Percentiles rank a stretch among this genome's conserved stretches.
Evolutionary conservation across 2,329 filamentous ascomycete species (phyloP).

Genomic region (Acrocalymma vagum): DNA sequence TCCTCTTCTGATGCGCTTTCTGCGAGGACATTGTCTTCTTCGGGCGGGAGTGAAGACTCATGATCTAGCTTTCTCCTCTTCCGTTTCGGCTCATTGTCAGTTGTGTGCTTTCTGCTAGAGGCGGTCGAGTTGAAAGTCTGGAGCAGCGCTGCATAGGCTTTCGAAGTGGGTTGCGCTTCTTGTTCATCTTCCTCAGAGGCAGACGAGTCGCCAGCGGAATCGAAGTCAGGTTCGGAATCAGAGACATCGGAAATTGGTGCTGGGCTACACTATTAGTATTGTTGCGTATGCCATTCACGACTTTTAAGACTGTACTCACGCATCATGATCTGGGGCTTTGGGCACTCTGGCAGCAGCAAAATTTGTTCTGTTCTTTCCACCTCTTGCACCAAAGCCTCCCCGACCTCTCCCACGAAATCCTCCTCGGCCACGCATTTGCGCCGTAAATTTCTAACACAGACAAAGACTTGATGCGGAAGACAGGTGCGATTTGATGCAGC

Average conservation of each 20-base stretch:
- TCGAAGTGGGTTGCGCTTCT: constrained; percentile 35
- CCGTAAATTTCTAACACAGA: background rate
- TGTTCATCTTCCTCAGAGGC: constrained; percentile 36
- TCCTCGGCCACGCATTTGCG: constrained; percentile 21
- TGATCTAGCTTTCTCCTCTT: constrained; percentile 63
- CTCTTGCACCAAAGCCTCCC: constrained; percentile 12
- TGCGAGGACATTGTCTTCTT: constrained; percentile 16
- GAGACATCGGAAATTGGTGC: constrained; percentile 25
- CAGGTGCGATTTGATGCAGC: too few relatives aligned
- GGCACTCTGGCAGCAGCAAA: constrained; percentile 37
- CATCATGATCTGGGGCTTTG: constrained; percentile 38
- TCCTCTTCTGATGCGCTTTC: constrained; percentile 14
- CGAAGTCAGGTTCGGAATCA: constrained; percentile 29
- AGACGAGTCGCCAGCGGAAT: constrained; percentile 29
- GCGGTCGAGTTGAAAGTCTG: constrained; percentile 57
- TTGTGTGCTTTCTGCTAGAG: constrained; percentile 42
- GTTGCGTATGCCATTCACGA: constrained; percentile 3
- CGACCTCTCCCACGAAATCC: constrained; percentile 13
- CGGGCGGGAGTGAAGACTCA: constrained; percentile 18
- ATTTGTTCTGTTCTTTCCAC: too few relatives aligned
- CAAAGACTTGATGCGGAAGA: background rate
- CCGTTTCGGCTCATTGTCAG: constrained; percentile 54
- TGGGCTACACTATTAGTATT: constrained; percentile 25
- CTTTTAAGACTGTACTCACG: constrained; percentile 32
- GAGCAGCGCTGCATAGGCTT: constrained; percentile 65